Evolutionary conservation across 2,329 filamentous ascomycete species (phyloP), one percentile per base, ranked within the genome.

Genomic region (Botrytis medusae): DNA sequence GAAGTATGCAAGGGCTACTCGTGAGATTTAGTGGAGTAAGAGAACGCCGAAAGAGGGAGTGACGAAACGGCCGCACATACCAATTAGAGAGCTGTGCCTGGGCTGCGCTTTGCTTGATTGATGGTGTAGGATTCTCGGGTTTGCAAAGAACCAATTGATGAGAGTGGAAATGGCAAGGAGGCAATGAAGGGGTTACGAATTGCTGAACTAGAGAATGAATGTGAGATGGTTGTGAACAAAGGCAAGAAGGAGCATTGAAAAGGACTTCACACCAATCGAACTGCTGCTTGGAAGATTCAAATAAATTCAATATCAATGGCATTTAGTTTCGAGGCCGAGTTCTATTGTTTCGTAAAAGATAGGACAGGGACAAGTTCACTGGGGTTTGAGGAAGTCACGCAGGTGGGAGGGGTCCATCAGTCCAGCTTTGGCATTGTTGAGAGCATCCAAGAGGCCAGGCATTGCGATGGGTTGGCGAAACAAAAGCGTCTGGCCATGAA

Each of bases 61-160:
- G 48, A 72, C 70, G 48, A 72, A 72, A 72, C 70, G 70, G 70
- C 40, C 32, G 62, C 59, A 72, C 60, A 46, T 29, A 44, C 70
- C 70, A 60, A 72, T 48, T 16, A n/a, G 7, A 68, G 62, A 44
- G 12, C 62, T 48, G 70, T 68, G 70, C 59, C 48, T 54, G 48
- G 48, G 25, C 32, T 16, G 62, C 32, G 44, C 44, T 7, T 61
- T 60, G 61, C 25, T 42, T 7, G 37, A 9, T 63, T 29, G 25
- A 62, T 18, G 29, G 46, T n/a, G 64, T 37, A 67, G 32, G 64
- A 54, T 54, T 32, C 46, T 65, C 63, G 42, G 63, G 44, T 48
- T 37, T 48, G 42, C 18, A 29, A 48, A 34, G 62, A 48, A 18
- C 62, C 62, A 65, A 65, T 65, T 34, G 62, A 48, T 65, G 42